These are phyloP conservation scores for Pyrenochaeta sp. DNA, from an alignment of 2,329 filamentous ascomycete genomes.

Conservation along the genomic window DNA sequence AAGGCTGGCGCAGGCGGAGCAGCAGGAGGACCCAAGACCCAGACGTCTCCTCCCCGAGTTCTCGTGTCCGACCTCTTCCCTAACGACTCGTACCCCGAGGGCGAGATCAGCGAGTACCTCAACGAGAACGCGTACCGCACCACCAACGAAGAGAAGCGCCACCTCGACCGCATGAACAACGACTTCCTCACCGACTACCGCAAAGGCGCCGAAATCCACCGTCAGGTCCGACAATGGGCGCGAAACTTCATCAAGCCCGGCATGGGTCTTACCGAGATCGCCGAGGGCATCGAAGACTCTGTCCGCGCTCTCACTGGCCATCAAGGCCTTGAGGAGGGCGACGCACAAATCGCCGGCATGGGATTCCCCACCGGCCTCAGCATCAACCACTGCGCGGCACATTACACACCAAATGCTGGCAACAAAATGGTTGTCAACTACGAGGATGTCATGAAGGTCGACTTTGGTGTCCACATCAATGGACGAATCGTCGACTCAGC, in stretches of 20 bases:
- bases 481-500: conserved; percentile 75
- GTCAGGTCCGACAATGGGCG: conserved; percentile 84
- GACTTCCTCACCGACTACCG: conserved; percentile 84
- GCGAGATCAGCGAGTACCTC: conserved; percentile 79
- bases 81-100: conserved; percentile 74
- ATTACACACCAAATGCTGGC: conserved; percentile 86
- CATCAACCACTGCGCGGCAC: conserved; percentile 84
- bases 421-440: conserved; percentile 76
- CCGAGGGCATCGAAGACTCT: conserved; percentile 84
- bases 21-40: conserved; percentile 64
- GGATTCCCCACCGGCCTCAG: conserved; percentile 86
- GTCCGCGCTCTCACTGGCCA: conserved; percentile 81
- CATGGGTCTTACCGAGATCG: conserved; percentile 80
- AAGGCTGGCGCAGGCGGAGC: conserved; percentile 53
- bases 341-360: conserved; percentile 80
- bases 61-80: conserved; percentile 77
- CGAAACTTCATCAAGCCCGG: conserved; percentile 83
- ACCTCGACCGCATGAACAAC: conserved; percentile 80
- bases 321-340: conserved; percentile 77
- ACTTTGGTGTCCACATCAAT: conserved; percentile 75
- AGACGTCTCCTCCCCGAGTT: conserved; percentile 80
- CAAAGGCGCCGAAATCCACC: conserved; percentile 85
- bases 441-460: conserved; percentile 76
- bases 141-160: conserved; percentile 83
- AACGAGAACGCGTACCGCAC: conserved; percentile 81